Evolutionary conservation across 768 basidiomycete genomes (phyloP), one percentile per base, ranked within the genome.

Genomic region (Gymnopilus dilepis): DNA sequence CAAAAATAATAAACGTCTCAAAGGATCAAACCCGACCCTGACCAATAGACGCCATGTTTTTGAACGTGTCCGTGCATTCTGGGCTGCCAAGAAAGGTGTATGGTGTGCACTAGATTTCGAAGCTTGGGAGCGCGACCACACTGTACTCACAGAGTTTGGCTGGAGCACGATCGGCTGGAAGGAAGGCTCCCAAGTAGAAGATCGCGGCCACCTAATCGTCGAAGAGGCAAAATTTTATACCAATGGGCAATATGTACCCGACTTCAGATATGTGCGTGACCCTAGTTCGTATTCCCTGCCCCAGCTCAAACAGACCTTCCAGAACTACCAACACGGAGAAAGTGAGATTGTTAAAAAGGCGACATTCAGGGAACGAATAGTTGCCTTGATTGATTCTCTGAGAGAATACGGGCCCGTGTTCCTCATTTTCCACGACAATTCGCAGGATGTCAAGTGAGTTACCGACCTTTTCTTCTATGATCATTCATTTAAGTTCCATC

Each of bases 71-170:
- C 86, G 92, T 17, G 71, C 80, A 3, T 78, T 86, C 55, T 94
- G 88, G 87, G 74, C 76, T 0, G 81, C 81, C 60, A 85, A 87
- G 70, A 79, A 72, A 24, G 92, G 91, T 41, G 82, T 84, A 4
- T 94, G 91, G 90, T 84, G 84, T 69, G 85, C 92, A 15, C 73
- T 94, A 53, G 94, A 95, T 71, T 88, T 95, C 63, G 94, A 95
- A 74, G 85, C 83, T 17, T 95, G 92, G 92, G 94, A 95, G 69
- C 73, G 74, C 41, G 90, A 92, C 42, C 90, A 92, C 67, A 83
- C 76, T 0, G 63, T 88, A 21, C 78, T 94, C 63, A 93, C 91
- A 24, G 94, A 96, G 71, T 89, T 92, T 66, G 94, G 94, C n/a
- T 94, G 86, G 82, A 85, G 86, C 66, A 69, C 77, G 8, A 66